Conservation (phyloP, 169 alveolate genomes). For the Ichthyophthirius multifiliis region DNA sequence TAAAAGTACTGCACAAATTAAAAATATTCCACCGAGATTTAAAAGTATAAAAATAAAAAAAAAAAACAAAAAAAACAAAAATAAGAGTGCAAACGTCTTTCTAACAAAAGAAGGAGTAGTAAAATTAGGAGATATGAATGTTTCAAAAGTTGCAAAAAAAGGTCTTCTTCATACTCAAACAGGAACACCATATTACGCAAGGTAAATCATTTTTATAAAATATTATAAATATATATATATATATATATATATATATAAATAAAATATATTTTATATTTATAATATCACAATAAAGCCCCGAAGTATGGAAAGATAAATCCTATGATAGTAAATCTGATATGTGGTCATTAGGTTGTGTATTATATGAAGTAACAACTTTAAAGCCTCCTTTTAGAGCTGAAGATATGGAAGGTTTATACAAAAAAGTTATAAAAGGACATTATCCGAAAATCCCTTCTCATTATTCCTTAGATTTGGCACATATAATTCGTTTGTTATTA, state of each 20-base stretch:
- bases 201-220: too few species aligned
- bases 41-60: constrained; percentile 36
- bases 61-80: not conserved
- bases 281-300: constrained; percentile 41
- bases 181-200: constrained; percentile 66
- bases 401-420: constrained; percentile 55
- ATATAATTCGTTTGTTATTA: constrained; percentile 22
- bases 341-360: constrained; percentile 56
- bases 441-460: constrained; percentile 46
- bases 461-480: constrained; percentile 24
- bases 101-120: constrained; percentile 68
- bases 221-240: not conserved
- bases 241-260: not conserved
- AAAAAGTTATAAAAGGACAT: constrained; percentile 46
- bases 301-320: constrained; percentile 60
- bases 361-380: constrained; percentile 51
- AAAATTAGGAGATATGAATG: constrained; percentile 81
- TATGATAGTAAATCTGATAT: constrained; percentile 51
- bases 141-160: constrained; percentile 81
- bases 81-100: constrained; percentile 71
- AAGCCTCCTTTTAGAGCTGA: constrained; percentile 57
- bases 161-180: constrained; percentile 65
- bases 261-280: not conserved
- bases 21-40: constrained; percentile 79
- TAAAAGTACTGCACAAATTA: constrained; percentile 73